Percentiles rank a stretch among this genome's conserved stretches.
Conservation (phyloP, 345 rosid genomes). For the Gossypium herbaceum region DNA sequence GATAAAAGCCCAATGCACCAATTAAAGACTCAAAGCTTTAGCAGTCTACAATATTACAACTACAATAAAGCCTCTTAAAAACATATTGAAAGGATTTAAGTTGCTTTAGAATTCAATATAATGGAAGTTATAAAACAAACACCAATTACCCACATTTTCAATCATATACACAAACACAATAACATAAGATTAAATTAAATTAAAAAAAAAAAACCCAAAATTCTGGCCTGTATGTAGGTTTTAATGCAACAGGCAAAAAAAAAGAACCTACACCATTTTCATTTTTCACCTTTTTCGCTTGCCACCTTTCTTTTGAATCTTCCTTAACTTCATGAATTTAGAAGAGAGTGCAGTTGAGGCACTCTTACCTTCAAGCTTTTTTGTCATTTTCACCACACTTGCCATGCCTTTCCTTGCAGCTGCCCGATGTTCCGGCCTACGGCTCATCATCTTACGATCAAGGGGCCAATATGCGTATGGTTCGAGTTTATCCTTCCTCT, state of each 20-base stretch:
- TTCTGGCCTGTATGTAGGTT: background rate
- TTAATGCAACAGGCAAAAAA: background rate
- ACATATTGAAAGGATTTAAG: too few relatives aligned
- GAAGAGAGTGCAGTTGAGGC: conserved; percentile 46
- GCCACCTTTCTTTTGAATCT: conserved; percentile 36
- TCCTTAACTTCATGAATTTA: conserved; percentile 31
- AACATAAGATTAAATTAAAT: background rate
- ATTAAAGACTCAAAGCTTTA: too few relatives aligned
- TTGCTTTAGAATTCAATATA: too few relatives aligned
- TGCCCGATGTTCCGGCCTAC: conserved; percentile 79
- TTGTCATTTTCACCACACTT: conserved; percentile 72
- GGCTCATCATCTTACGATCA: conserved; percentile 95
- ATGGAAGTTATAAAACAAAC: background rate
- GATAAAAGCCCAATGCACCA: too few relatives aligned
- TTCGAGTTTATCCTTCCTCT: conserved; percentile 80
- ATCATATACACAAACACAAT: background rate
- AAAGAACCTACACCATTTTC: background rate
- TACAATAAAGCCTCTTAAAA: too few relatives aligned
- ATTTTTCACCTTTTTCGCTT: conserved; percentile 31
- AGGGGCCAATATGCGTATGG: conserved; percentile 98
- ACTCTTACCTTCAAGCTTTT: conserved; percentile 77
- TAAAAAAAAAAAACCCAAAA: background rate
- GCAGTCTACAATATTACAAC: too few relatives aligned
- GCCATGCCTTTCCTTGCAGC: conserved; percentile 88
- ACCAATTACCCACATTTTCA: background rate